Evolutionary conservation across 2,329 filamentous ascomycete species (phyloP).

Genomic region (Tolypocladium ovalisporum): DNA sequence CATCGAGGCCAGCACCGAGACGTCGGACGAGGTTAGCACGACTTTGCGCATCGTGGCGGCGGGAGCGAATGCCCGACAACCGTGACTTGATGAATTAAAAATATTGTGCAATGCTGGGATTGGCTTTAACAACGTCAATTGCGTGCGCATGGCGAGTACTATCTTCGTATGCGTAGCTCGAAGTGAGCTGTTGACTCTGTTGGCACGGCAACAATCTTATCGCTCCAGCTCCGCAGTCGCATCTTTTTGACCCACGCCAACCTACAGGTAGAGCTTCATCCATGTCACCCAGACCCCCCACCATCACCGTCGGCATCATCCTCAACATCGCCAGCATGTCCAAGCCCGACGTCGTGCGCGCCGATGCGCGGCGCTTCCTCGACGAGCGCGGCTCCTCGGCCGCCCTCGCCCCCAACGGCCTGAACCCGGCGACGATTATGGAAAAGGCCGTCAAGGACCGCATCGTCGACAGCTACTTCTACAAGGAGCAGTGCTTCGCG

Average conservation of each 20-base stretch:
- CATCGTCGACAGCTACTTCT: constrained; percentile 92
- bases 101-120: background rate
- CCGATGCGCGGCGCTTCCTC: constrained; percentile 72
- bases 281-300: background rate
- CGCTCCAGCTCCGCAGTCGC: constrained; percentile 6
- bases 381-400: constrained; percentile 80
- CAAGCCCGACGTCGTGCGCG: constrained; percentile 50
- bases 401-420: constrained; percentile 68
- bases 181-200: constrained; percentile 14
- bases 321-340: constrained; percentile 12
- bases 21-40: constrained; percentile 59
- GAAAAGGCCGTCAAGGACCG: constrained; percentile 93
- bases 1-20: constrained; percentile 56
- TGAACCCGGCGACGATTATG: constrained; percentile 91
- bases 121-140: background rate
- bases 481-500: constrained; percentile 97
- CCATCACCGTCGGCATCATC: background rate
- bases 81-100: background rate
- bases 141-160: background rate
- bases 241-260: constrained; percentile 5
- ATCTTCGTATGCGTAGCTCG: background rate
- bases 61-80: no score
- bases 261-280: constrained; percentile 8
- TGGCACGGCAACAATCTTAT: constrained; percentile 36
- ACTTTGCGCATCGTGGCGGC: constrained; percentile 25